Evolutionary conservation across 2,329 filamentous ascomycete genomes (phyloP).

Genomic region (Epichloe coenophiala): DNA sequence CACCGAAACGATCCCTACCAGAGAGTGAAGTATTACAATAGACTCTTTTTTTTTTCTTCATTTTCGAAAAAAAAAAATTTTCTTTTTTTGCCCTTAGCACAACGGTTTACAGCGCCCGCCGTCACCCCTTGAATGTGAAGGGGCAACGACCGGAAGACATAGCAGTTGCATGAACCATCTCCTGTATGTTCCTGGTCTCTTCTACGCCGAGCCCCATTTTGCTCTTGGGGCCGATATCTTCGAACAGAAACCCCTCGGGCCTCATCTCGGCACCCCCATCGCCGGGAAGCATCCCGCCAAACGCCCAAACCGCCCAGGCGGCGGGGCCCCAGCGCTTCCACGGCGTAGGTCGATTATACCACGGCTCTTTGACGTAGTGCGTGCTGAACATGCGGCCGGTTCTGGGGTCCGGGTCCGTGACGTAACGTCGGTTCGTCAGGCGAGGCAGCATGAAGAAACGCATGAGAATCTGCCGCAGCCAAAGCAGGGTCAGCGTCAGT

Average conservation of each 20-base stretch:
- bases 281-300: constrained; percentile 33
- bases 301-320: constrained; percentile 32
- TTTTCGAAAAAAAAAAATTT: background rate
- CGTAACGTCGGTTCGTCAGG: constrained; percentile 21
- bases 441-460: constrained; percentile 49
- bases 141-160: background rate
- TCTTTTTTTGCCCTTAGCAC: background rate
- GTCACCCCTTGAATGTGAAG: background rate
- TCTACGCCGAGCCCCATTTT: constrained; percentile 39
- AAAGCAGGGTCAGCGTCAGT: constrained; percentile 34
- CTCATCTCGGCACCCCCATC: constrained; percentile 22
- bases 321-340: constrained; percentile 49
- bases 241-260: constrained; percentile 38
- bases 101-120: background rate
- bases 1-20: too few species aligned
- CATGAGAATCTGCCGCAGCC: constrained; percentile 38
- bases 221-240: constrained; percentile 48
- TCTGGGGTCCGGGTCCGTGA: constrained; percentile 36
- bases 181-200: constrained; percentile 8
- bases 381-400: constrained; percentile 37
- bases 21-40: too few species aligned
- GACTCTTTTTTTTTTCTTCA: too few species aligned
- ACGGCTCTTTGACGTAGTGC: constrained; percentile 48
- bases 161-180: background rate
- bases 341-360: constrained; percentile 45